phyloP scores from a whole-genome alignment of 306 rosid genomes.

The Clitoria ternatea region DNA sequence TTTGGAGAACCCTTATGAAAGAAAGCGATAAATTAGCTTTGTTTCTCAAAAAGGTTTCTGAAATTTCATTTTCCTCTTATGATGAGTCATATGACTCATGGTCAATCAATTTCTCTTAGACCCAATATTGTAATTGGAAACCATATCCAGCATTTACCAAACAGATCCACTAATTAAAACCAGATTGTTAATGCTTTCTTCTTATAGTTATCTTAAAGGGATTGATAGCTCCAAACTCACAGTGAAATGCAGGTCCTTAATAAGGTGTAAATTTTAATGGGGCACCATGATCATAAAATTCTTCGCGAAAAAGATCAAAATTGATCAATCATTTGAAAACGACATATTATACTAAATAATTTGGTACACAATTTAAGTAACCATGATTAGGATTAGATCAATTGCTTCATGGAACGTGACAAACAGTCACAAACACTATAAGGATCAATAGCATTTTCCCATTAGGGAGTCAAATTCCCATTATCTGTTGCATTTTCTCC shows the following conservation, averaged over 20 bases:
- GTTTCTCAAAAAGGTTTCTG: neutral
- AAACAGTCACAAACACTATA: constrained; percentile 26
- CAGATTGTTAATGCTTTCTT: constrained; percentile 17
- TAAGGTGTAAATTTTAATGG: constrained; percentile 25
- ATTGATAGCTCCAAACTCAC: constrained; percentile 7
- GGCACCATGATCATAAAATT: neutral
- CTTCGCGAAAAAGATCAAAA: neutral
- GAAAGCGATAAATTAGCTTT: neutral
- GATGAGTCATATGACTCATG: neutral
- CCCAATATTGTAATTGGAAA: constrained; percentile 13
- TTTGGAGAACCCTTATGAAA: neutral
- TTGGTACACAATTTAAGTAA: constrained; percentile 10
- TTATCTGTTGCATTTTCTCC: constrained; percentile 24
- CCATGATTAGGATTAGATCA: constrained; percentile 28
- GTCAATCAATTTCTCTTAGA: neutral
- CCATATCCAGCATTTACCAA: constrained; percentile 30
- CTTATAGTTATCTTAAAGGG: constrained; percentile 18
- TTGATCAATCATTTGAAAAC: constrained; percentile 23
- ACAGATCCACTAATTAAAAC: constrained; percentile 22
- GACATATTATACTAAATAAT: constrained; percentile 20
- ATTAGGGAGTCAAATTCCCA: neutral
- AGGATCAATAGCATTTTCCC: constrained; percentile 4
- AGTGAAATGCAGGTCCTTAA: constrained; percentile 10
- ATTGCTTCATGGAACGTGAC: constrained; percentile 2
- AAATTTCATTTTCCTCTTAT: constrained; percentile 3